Evolutionary conservation across 331 rosid species (phyloP).

Genomic region (Saraca asoca): DNA sequence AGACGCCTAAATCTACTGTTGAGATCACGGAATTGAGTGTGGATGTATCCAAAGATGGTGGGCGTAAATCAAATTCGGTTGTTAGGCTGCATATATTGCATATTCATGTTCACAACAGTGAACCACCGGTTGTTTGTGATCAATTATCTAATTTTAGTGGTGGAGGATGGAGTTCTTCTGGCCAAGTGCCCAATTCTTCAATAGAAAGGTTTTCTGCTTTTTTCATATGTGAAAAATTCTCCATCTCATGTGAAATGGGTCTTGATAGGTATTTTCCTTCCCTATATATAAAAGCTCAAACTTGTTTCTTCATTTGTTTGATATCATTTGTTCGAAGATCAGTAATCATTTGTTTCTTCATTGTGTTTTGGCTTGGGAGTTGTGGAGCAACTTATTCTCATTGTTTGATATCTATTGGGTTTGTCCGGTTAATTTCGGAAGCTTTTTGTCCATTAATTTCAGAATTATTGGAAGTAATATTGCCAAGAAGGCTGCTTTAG

Average conservation of each 20-base stretch:
- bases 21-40: constrained; percentile 84
- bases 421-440: too few relatives aligned
- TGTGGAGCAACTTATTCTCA: too few relatives aligned
- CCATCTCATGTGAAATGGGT: constrained; percentile 83
- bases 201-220: constrained; percentile 68
- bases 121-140: constrained; percentile 69
- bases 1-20: constrained; percentile 77
- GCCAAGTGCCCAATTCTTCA: constrained; percentile 54
- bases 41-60: constrained; percentile 83
- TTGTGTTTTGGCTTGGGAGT: too few relatives aligned
- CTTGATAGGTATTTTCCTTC: constrained; percentile 76
- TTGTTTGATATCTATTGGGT: too few relatives aligned
- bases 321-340: too few relatives aligned
- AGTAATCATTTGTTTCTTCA: too few relatives aligned
- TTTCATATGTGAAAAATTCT: constrained; percentile 73
- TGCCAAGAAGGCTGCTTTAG: too few relatives aligned
- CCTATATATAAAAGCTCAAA: constrained; percentile 29
- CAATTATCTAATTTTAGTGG: constrained; percentile 59
- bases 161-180: constrained; percentile 59
- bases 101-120: constrained; percentile 71
- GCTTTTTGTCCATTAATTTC: too few relatives aligned
- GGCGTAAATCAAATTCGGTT: constrained; percentile 63
- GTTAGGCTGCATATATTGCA: constrained; percentile 79
- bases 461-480: too few relatives aligned
- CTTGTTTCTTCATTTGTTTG: too few relatives aligned